Percentiles rank a stretch among this genome's conserved stretches.
phyloP scores from a whole-genome alignment of 169 alveolate genomes.

The Perkinsus olseni region DNA sequence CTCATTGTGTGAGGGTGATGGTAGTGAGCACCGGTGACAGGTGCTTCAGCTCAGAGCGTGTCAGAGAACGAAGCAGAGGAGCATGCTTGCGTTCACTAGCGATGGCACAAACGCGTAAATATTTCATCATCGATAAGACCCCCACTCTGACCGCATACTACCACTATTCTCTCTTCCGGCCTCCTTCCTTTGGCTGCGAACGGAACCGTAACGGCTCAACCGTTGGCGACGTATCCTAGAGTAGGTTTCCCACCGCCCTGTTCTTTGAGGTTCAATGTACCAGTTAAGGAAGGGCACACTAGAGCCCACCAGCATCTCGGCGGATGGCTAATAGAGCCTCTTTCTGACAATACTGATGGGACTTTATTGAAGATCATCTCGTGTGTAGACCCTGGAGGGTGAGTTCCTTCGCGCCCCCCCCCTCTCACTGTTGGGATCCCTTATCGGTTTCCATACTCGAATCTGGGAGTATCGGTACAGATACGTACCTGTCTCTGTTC shows the following conservation, averaged over 20 bases:
- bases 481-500: neutral
- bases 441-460: neutral
- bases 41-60: neutral
- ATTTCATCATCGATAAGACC: neutral
- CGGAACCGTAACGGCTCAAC: too few species aligned
- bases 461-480: neutral
- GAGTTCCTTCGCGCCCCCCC: neutral
- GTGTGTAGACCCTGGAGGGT: neutral
- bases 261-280: neutral
- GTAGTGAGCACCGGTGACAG: neutral
- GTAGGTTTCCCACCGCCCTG: too few species aligned
- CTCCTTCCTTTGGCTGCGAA: too few species aligned
- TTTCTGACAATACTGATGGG: neutral
- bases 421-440: too few species aligned
- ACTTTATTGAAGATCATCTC: neutral
- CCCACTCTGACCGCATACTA: too few species aligned
- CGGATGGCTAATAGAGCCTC: neutral
- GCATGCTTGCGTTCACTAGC: neutral
- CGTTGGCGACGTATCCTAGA: too few species aligned
- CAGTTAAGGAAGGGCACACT: neutral
- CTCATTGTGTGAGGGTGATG: neutral
- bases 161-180: too few species aligned
- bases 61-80: neutral
- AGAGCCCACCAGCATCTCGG: conserved; percentile 1
- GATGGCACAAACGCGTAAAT: neutral